Conservation (phyloP, 371 early-diverging fungal genomes). For the Rhizopus stolonifer region DNA sequence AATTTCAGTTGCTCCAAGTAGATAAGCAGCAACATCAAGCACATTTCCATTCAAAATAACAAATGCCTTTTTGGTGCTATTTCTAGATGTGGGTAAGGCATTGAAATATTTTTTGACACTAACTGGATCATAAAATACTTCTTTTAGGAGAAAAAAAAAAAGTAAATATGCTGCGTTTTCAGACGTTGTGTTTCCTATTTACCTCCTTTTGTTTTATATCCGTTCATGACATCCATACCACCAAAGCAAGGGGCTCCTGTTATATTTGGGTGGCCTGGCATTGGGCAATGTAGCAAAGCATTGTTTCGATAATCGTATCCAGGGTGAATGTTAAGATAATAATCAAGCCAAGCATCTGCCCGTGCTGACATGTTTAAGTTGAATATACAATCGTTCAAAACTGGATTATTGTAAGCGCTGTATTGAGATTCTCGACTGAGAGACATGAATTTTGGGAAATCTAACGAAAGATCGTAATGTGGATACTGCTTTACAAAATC, state of each 20-base stretch:
- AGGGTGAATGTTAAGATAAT: slow-evolving; percentile 31
- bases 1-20: slow-evolving; percentile 34
- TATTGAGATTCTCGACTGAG: slow-evolving; percentile 22
- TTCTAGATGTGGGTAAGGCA: slow-evolving; percentile 22
- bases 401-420: slow-evolving; percentile 21
- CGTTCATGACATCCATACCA: slow-evolving; percentile 20
- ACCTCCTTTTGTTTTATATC: slow-evolving; percentile 22
- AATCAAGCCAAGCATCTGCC: slow-evolving; percentile 41
- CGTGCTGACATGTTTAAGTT: slow-evolving; percentile 15
- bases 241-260: slow-evolving; percentile 45
- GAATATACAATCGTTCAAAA: slow-evolving; percentile 35
- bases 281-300: slow-evolving; percentile 31
- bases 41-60: slow-evolving; percentile 43
- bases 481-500: slow-evolving; percentile 34
- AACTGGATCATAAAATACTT: slow-evolving; percentile 29
- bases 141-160: slow-evolving; percentile 16
- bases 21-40: slow-evolving; percentile 43
- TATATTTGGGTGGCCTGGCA: slow-evolving; percentile 29
- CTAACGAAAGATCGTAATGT: slow-evolving; percentile 42
- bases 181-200: not conserved
- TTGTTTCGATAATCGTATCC: slow-evolving; percentile 26
- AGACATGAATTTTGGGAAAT: slow-evolving; percentile 44
- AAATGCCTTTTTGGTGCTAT: slow-evolving; percentile 30
- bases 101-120: slow-evolving; percentile 21
- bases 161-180: not conserved